These are phyloP conservation scores for Sporobolomyces roseus DNA, from an alignment of 768 basidiomycete genomes.

Conservation along the genomic window DNA sequence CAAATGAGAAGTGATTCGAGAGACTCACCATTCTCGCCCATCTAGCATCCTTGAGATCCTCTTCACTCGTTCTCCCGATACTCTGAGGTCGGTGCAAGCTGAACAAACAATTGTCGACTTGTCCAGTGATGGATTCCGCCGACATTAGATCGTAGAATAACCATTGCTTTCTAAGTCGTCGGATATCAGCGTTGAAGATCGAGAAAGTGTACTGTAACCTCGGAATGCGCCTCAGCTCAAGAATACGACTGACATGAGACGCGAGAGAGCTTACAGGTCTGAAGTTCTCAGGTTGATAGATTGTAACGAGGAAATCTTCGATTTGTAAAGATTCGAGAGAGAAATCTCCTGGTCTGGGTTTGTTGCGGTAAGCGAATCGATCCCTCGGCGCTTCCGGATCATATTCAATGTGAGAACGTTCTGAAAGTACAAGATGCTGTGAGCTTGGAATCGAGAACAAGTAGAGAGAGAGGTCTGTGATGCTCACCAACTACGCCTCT, in stretches of 20 bases:
- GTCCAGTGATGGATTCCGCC: constrained; percentile 95
- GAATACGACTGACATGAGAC: background rate
- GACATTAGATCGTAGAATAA: constrained; percentile 87
- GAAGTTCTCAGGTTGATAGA: constrained; percentile 89
- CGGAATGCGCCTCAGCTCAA: background rate
- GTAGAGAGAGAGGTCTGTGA: background rate
- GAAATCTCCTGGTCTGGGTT: constrained; percentile 74
- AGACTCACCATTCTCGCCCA: constrained; percentile 82
- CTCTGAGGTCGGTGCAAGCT: constrained; percentile 94
- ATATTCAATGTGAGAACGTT: constrained; percentile 69
- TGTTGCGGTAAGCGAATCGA: constrained; percentile 74
- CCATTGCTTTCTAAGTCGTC: constrained; percentile 83
- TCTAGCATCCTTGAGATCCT: constrained; percentile 72
- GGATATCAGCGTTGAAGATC: constrained; percentile 87
- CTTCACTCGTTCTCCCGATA: constrained; percentile 82
- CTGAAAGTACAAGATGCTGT: constrained; percentile 51
- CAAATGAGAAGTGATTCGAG: background rate
- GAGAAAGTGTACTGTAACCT: constrained; percentile 63
- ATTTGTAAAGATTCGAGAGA: constrained; percentile 82
- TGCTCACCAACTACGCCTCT: constrained; percentile 80
- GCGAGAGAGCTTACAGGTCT: constrained; percentile 56
- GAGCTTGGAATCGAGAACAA: background rate
- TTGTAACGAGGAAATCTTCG: constrained; percentile 87
- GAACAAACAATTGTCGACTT: constrained; percentile 95
- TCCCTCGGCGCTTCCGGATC: constrained; percentile 75